These are phyloP conservation scores for Fusarium staphyleae DNA, from an alignment of 2,329 filamentous ascomycete genomes.

Conservation along the genomic window DNA sequence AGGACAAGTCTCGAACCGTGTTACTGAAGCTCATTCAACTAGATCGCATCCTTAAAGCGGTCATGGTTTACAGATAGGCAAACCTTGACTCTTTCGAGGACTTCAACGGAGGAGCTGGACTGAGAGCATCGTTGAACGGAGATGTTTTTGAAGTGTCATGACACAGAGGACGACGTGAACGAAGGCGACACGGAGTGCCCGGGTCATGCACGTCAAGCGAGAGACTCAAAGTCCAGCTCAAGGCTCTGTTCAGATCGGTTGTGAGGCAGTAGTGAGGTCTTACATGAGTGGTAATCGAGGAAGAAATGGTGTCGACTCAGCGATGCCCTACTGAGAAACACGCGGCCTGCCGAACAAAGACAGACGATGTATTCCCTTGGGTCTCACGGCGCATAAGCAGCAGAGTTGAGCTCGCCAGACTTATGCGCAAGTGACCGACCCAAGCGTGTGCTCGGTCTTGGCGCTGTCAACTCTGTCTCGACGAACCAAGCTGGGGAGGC, in stretches of 20 bases:
- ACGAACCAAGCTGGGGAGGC: too few species aligned
- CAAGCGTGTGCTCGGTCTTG: conserved; percentile 52
- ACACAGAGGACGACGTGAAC: conserved; percentile 67
- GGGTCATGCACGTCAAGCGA: conserved; percentile 76
- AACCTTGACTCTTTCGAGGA: conserved; percentile 70
- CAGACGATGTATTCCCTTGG: conserved; percentile 75
- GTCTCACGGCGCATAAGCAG: conserved; percentile 75
- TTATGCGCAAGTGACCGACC: conserved; percentile 72
- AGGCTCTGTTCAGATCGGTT: conserved; percentile 41
- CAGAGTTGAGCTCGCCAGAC: conserved; percentile 71
- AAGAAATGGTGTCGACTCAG: conserved; percentile 62
- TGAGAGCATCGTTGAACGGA: conserved; percentile 70
- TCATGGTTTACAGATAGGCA: conserved; percentile 72
- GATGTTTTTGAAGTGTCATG: conserved; percentile 75
- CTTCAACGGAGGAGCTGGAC: conserved; percentile 70
- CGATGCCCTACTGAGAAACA: conserved; percentile 61
- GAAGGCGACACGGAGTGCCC: conserved; percentile 71
- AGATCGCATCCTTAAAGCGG: conserved; percentile 71
- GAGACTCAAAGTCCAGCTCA: conserved; percentile 73
- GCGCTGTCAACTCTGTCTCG: too few species aligned
- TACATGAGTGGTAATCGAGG: conserved; percentile 56
- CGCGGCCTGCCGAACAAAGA: conserved; percentile 77
- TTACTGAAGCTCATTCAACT: conserved; percentile 73
- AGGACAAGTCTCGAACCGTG: conserved; percentile 74
- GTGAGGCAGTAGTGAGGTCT: conserved; percentile 48